phyloP scores from a whole-genome alignment of 306 rosid genomes.

The Pterocarpus macrocarpus region DNA sequence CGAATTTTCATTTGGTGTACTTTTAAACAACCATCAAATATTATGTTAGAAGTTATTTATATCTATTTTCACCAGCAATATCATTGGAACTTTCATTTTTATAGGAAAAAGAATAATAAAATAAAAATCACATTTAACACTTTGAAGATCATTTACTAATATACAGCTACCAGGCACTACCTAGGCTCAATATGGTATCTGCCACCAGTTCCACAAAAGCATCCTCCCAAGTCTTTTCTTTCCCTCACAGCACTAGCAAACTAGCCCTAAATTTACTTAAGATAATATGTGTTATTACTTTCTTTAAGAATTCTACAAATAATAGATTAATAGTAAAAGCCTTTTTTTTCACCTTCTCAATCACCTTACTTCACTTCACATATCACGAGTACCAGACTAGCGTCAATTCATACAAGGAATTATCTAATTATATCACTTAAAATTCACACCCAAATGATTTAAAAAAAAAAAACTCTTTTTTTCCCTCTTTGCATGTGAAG shows the following conservation, averaged over 20 bases:
- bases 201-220: neutral
- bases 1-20: too few relatives aligned
- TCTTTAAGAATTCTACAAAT: conserved; percentile 7
- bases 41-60: neutral
- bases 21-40: neutral
- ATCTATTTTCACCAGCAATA: conserved; percentile 7
- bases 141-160: neutral
- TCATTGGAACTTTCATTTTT: neutral
- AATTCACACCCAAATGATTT: neutral
- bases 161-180: neutral
- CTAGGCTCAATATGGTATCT: conserved; percentile 16
- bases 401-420: conserved; percentile 24
- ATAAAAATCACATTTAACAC: neutral
- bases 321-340: conserved; percentile 14
- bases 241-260: conserved; percentile 6
- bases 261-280: neutral
- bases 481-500: neutral
- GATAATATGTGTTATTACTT: neutral
- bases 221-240: conserved; percentile 16
- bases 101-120: neutral
- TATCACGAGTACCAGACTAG: conserved; percentile 9
- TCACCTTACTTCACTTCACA: conserved; percentile 6
- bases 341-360: neutral
- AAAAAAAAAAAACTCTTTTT: neutral
- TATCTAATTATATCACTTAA: conserved; percentile 19